Conservation (phyloP, 345 rosid genomes). For the Sisymbrium altissimum region DNA sequence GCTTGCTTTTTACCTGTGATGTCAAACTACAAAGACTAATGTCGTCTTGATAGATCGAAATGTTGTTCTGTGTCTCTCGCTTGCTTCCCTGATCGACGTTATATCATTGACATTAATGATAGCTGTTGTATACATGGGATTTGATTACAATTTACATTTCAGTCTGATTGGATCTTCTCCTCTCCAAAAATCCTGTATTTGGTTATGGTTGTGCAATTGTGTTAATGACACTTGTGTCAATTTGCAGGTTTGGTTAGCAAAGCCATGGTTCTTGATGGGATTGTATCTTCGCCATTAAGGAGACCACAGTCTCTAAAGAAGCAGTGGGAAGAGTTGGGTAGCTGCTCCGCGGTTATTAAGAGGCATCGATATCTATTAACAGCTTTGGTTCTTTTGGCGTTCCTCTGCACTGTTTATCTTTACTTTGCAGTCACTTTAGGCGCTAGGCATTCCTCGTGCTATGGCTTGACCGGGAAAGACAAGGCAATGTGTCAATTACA, state of each 20-base stretch:
- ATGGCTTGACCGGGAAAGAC: constrained; percentile 59
- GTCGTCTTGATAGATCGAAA: background rate
- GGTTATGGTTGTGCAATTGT: background rate
- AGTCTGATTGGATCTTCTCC: background rate
- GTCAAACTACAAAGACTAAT: background rate
- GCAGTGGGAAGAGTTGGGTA: constrained; percentile 75
- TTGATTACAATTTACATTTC: background rate
- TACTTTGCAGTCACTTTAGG: constrained; percentile 92
- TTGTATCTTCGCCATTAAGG: constrained; percentile 71
- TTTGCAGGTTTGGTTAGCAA: constrained; percentile 14
- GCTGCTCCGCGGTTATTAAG: constrained; percentile 64
- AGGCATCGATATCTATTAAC: constrained; percentile 91
- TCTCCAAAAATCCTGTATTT: too few species aligned
- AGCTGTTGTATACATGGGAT: background rate
- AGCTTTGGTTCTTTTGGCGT: constrained; percentile 66
- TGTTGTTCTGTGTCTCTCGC: background rate
- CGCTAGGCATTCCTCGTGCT: constrained; percentile 50
- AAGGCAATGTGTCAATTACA: constrained; percentile 58
- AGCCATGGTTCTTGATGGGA: constrained; percentile 68
- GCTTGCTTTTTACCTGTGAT: background rate
- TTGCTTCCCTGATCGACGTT: background rate
- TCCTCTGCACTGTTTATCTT: constrained; percentile 83
- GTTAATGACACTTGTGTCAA: background rate
- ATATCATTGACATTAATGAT: background rate
- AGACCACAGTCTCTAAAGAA: constrained; percentile 62